Evolutionary conservation across 2,329 filamentous ascomycete genomes (phyloP).

Genomic region (Sarocladium kiliense): DNA sequence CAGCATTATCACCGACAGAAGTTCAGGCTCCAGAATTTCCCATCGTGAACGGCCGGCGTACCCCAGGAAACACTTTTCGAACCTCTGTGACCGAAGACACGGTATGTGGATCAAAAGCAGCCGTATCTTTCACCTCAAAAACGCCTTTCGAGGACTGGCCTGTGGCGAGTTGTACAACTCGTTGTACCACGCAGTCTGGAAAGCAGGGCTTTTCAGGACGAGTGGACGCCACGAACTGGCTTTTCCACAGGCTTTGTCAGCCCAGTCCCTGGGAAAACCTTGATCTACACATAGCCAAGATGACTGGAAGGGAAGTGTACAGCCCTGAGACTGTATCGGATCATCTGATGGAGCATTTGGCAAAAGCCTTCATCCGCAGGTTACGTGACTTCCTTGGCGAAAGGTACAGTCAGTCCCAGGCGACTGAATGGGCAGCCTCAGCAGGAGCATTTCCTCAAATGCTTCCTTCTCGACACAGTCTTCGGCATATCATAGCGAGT

Average conservation of each 20-base stretch:
- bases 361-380: background rate
- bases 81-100: too few species aligned
- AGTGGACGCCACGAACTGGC: background rate
- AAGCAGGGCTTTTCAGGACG: background rate
- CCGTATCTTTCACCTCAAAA: too few species aligned
- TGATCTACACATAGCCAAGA: background rate
- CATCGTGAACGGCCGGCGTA: background rate
- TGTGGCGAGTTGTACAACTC: background rate
- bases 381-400: background rate
- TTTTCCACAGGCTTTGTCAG: background rate
- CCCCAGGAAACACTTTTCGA: too few species aligned
- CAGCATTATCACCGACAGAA: background rate
- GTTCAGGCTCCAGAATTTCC: background rate
- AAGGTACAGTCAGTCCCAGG: background rate
- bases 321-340: background rate
- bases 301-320: background rate
- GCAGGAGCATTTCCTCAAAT: background rate
- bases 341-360: background rate
- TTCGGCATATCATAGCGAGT: background rate
- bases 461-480: background rate
- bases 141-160: too few species aligned
- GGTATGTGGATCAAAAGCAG: too few species aligned
- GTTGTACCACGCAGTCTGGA: background rate
- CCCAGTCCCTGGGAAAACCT: background rate
- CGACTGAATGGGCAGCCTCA: background rate